A percentile compares a stretch with the other conserved stretches of the same genome.
phyloP scores from a whole-genome alignment of 257 asterid genomes.

The Petrea volubilis region DNA sequence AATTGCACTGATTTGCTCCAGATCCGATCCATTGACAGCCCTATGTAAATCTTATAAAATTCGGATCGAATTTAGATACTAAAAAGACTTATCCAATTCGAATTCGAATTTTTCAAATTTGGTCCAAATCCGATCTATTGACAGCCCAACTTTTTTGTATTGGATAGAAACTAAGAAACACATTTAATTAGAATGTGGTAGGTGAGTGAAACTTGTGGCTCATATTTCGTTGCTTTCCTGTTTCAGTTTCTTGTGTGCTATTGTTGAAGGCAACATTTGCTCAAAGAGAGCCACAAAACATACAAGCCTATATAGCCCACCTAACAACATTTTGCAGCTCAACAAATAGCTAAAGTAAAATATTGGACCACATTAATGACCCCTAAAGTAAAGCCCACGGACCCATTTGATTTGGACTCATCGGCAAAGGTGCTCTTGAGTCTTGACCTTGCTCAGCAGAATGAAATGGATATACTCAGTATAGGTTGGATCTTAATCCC shows the following conservation, averaged over 20 bases:
- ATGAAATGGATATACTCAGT: too few relatives aligned
- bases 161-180: too few relatives aligned
- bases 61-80: too few relatives aligned
- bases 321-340: conserved; percentile 4
- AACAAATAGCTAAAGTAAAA: not conserved
- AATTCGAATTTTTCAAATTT: too few relatives aligned
- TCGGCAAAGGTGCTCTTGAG: not conserved
- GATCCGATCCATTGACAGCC: too few relatives aligned
- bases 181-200: not conserved
- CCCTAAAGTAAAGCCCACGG: conserved; percentile 10
- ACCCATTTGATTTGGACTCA: conserved; percentile 12
- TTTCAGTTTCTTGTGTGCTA: not conserved
- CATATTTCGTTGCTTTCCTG: not conserved
- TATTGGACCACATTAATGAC: conserved; percentile 22
- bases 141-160: too few relatives aligned
- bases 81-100: too few relatives aligned
- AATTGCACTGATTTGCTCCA: too few relatives aligned
- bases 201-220: conserved; percentile 24
- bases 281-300: conserved; percentile 16
- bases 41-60: too few relatives aligned
- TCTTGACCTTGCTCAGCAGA: not conserved
- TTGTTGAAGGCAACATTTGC: not conserved
- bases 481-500: too few relatives aligned
- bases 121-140: too few relatives aligned
- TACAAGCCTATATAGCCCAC: conserved; percentile 9